A percentile compares a stretch with the other conserved stretches of the same genome.
phyloP scores from a whole-genome alignment of 768 basidiomycete species.

The button mushroom (Agaricus bisporus) region DNA sequence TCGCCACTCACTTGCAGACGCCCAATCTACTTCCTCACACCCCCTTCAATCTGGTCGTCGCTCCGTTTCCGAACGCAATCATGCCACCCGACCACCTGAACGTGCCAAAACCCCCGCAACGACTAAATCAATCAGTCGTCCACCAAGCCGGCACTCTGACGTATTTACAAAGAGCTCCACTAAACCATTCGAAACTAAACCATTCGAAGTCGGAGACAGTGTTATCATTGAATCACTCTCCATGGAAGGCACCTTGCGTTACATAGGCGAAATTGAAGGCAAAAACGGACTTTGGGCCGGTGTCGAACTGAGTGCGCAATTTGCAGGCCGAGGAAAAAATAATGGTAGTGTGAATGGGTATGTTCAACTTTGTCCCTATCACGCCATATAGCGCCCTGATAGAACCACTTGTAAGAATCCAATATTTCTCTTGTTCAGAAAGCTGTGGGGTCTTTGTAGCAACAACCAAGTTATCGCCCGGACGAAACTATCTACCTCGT shows the following conservation, averaged over 20 bases:
- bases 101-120: constrained; percentile 49
- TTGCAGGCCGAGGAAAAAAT: constrained; percentile 91
- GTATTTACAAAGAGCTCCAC: constrained; percentile 35
- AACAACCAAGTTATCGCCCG: constrained; percentile 71
- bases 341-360: constrained; percentile 87
- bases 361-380: constrained; percentile 26
- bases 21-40: constrained; percentile 28
- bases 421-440: constrained; percentile 82
- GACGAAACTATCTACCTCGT: constrained; percentile 39
- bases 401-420: constrained; percentile 40
- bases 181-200: constrained; percentile 45
- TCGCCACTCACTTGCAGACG: constrained; percentile 37
- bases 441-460: constrained; percentile 91
- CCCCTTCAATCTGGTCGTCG: constrained; percentile 50
- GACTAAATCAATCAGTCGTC: constrained; percentile 35
- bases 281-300: constrained; percentile 92
- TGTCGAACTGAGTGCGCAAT: constrained; percentile 82
- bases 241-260: constrained; percentile 78
- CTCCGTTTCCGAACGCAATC: constrained; percentile 37
- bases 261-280: constrained; percentile 80
- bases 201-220: constrained; percentile 70
- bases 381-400: neutral
- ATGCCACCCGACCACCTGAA: constrained; percentile 26
- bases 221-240: constrained; percentile 87
- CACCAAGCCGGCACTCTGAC: constrained; percentile 66